phyloP scores from a whole-genome alignment of 2,329 filamentous ascomycete genomes.

The Ceratocystis smalleyi region DNA sequence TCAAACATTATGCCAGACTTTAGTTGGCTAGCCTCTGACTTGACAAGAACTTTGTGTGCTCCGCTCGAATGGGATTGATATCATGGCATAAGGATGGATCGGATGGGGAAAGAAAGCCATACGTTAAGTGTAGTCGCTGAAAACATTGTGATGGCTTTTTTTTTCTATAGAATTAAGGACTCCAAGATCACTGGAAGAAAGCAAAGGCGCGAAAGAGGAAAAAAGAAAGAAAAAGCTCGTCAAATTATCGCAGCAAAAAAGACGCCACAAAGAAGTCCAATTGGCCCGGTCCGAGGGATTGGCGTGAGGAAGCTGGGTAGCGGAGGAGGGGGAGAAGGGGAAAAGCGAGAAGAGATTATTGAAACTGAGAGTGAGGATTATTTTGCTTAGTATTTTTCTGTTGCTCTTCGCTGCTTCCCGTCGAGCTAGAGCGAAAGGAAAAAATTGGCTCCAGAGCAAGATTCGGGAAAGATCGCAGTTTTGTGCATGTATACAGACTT shows the following conservation, averaged over 20 bases:
- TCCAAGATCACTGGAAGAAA: not conserved
- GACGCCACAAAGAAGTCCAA: slow-evolving; percentile 16
- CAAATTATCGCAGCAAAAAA: slow-evolving; percentile 10
- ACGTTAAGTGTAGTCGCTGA: slow-evolving; percentile 14
- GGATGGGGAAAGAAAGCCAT: slow-evolving; percentile 6
- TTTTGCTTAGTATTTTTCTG: slow-evolving; percentile 9
- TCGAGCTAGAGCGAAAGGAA: slow-evolving; percentile 27
- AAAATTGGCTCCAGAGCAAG: slow-evolving; percentile 26
- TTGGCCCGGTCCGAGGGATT: slow-evolving; percentile 15
- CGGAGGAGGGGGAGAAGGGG: slow-evolving; percentile 1
- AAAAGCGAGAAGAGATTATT: not conserved
- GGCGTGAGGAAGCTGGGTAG: slow-evolving; percentile 2
- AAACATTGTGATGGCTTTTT: slow-evolving; percentile 15
- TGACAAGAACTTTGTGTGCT: not conserved
- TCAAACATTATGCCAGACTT: not conserved
- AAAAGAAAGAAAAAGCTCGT: slow-evolving; percentile 6
- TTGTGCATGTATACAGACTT: slow-evolving; percentile 22
- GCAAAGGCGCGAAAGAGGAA: slow-evolving; percentile 8
- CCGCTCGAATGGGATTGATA: not conserved
- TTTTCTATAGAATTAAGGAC: slow-evolving; percentile 1
- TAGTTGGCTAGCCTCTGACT: not conserved
- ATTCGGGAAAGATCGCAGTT: slow-evolving; percentile 35
- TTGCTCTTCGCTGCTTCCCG: slow-evolving; percentile 23
- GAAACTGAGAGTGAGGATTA: slow-evolving; percentile 10
- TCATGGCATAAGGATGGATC: not conserved